Conservation (phyloP, 495 filamentous ascomycete genomes). For the Amphirosellinia nigrospora region DNA sequence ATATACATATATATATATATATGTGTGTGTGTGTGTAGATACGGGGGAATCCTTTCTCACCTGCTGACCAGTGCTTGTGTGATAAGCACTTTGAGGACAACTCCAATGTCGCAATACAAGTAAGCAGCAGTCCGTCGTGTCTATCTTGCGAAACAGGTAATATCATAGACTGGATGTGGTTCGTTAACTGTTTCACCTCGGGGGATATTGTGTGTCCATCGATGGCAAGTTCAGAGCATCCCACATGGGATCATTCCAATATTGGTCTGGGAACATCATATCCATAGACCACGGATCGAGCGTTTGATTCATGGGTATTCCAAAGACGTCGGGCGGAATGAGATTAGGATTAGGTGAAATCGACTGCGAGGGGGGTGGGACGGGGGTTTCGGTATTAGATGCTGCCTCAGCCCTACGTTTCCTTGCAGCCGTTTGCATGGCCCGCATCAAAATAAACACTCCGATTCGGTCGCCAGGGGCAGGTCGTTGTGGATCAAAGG, state of each 20-base stretch:
- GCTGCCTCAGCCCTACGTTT: not conserved
- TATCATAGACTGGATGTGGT: not conserved
- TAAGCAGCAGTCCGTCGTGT: not conserved
- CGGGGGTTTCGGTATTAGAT: not conserved
- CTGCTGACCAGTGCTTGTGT: not conserved
- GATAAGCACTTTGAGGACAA: not conserved
- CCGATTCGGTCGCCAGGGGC: conserved; percentile 1
- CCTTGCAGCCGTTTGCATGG: not conserved
- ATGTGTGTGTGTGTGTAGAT: no score
- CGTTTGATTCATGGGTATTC: not conserved
- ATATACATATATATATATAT: no score
- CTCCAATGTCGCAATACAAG: not conserved
- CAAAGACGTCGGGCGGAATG: not conserved
- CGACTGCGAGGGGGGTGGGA: not conserved
- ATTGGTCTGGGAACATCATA: conserved; percentile 14
- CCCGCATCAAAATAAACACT: not conserved
- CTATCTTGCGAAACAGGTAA: not conserved
- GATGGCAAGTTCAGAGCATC: conserved; percentile 13
- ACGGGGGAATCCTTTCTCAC: not conserved
- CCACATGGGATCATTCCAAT: conserved; percentile 17
- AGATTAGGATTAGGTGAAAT: not conserved
- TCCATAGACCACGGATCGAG: conserved; percentile 2
- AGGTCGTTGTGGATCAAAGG: conserved; percentile 16
- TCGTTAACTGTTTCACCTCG: not conserved
- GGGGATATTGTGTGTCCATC: conserved; percentile 1